phyloP scores from a whole-genome alignment of 805 yeast species.

The Starmerella vitae region DNA sequence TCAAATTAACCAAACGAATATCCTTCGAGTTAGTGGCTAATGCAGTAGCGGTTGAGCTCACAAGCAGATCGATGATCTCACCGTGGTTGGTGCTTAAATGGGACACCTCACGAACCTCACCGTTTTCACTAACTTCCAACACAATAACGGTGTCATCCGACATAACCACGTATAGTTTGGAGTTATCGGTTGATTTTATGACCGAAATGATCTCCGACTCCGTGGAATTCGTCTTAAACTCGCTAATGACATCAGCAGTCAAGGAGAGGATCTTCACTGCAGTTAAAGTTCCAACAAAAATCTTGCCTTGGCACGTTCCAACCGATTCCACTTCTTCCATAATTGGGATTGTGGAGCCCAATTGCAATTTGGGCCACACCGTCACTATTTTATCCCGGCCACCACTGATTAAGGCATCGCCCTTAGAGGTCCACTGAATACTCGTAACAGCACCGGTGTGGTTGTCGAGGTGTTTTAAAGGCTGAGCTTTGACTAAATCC shows the following conservation, averaged over 20 bases:
- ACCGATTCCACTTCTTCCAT: slow-evolving; percentile 36
- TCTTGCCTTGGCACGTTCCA: slow-evolving; percentile 24
- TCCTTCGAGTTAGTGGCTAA: slow-evolving; percentile 91
- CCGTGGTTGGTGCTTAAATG: slow-evolving; percentile 85
- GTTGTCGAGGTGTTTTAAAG: slow-evolving; percentile 47
- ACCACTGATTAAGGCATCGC: slow-evolving; percentile 53
- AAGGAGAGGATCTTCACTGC: slow-evolving; percentile 17
- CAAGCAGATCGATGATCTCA: slow-evolving; percentile 77
- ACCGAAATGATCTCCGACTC: slow-evolving; percentile 16
- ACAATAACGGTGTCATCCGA: slow-evolving; percentile 75
- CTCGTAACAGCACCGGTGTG: slow-evolving; percentile 84
- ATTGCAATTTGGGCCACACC: slow-evolving; percentile 36
- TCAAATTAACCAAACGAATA: slow-evolving; percentile 49
- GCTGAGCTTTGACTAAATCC: slow-evolving; percentile 59
- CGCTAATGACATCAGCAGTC: slow-evolving; percentile 14
- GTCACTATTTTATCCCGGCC: slow-evolving; percentile 79
- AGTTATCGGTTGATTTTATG: background rate
- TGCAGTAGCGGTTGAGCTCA: slow-evolving; percentile 36
- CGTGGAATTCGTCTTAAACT: slow-evolving; percentile 15
- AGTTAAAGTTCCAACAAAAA: slow-evolving; percentile 16
- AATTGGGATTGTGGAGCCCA: slow-evolving; percentile 55
- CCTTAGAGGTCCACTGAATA: slow-evolving; percentile 45
- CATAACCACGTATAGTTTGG: slow-evolving; percentile 23
- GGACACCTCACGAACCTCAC: slow-evolving; percentile 1
- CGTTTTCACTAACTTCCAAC: slow-evolving; percentile 27